Base-by-base conservation (phyloP, 2,329 filamentous ascomycete genomes). In the Thelonectria rubi region DNA sequence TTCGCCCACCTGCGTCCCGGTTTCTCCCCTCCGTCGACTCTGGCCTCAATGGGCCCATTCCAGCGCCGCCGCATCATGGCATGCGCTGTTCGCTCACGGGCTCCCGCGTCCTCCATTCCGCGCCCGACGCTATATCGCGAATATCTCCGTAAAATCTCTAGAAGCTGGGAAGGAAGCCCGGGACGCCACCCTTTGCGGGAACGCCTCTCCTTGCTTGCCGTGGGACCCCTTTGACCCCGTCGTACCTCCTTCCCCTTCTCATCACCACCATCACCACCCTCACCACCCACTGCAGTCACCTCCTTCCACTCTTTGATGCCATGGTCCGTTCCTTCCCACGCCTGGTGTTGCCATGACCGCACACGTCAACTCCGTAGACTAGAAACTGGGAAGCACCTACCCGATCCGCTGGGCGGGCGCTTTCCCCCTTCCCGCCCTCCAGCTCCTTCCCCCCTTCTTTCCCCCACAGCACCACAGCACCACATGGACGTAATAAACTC, bases 41-140 rank as follows among this genome's bases (percentile, higher is more conserved):
- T 37, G 46, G 68, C 67, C 67, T 66, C 65, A 47, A 69, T 72
- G 69, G 65, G 59, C 70, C 68, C 69, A 72, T 72, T 63, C 34
- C 40, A 51, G 26, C 26, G 57, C 59, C 59, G 54, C 55, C 68
- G 43, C 60, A 37, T 37, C 34, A 15, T 37, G 34, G 34, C 34
- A 65, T 69, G 65, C 53, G 66, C 61, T 71, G 69, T 66, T 68
- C 64, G 34, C 63, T 58, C 59, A 64, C 63, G 60, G 63, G 58
- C 49, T 51, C 58, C 64, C 64, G 60, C 60, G 55, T 55, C 55
- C 47, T 51, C 40, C 55, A 47, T 47, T 46, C 43, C n/a, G 18
- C 20, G 18, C 42, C 42, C 20, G 42, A 34, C 48, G 20, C 47
- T 57, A 24, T 46, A 42, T 5, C 37, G 21, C 47, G 42, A 47